These are phyloP conservation scores for Penicillium sp. DNA, from an alignment of 2,329 filamentous ascomycete genomes.

Conservation along the genomic window DNA sequence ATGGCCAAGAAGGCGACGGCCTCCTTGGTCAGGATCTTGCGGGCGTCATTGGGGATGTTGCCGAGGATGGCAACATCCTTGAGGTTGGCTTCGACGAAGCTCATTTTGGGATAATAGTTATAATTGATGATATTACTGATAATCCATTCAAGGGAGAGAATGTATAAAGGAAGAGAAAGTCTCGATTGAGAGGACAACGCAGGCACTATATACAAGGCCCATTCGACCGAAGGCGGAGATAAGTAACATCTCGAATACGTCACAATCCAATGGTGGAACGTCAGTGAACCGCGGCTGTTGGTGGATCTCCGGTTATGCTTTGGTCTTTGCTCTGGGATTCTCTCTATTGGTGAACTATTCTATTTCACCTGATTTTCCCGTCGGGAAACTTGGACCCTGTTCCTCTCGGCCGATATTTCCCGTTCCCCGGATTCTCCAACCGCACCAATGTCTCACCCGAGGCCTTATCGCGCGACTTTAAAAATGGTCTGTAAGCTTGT, in stretches of 20 bases:
- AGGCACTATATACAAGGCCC: constrained; percentile 17
- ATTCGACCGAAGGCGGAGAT: constrained; percentile 21
- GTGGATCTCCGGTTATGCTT: constrained; percentile 3
- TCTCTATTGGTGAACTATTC: not conserved
- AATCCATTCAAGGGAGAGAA: not conserved
- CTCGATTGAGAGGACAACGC: not conserved
- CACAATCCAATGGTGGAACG: constrained; percentile 7
- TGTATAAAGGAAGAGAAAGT: not conserved
- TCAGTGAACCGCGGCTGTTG: constrained; percentile 19
- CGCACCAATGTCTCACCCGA: constrained; percentile 10
- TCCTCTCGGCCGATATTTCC: constrained; percentile 24
- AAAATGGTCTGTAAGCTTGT: constrained; percentile 2
- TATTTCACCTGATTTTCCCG: constrained; percentile 15
- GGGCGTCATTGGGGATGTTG: constrained; percentile 67
- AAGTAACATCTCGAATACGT: constrained; percentile 15
- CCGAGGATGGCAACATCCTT: constrained; percentile 85
- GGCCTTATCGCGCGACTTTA: constrained; percentile 7
- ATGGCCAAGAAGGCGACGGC: constrained; percentile 89
- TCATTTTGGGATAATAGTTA: constrained; percentile 49
- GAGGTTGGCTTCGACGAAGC: constrained; percentile 68
- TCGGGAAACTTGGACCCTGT: constrained; percentile 17
- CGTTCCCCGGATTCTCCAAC: constrained; percentile 9
- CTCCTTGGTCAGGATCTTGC: constrained; percentile 86
- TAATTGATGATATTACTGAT: not conserved
- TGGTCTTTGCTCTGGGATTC: not conserved